Conservation (phyloP, 2,329 filamentous ascomycete species). For the Penicillium sp. region DNA sequence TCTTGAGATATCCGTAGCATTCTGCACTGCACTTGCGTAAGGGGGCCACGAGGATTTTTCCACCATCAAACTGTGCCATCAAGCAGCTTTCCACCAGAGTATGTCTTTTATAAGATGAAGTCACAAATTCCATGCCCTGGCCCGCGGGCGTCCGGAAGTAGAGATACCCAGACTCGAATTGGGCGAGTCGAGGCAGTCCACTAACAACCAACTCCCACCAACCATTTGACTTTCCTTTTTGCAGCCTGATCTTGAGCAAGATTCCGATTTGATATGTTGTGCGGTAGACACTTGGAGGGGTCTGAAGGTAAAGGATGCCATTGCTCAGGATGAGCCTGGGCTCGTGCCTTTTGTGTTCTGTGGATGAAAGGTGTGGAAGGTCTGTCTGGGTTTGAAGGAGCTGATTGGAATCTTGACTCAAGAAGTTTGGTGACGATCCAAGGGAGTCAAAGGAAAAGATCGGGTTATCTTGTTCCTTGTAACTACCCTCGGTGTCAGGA, state of each 20-base stretch:
- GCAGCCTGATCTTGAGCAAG: slow-evolving; percentile 14
- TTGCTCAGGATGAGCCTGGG: slow-evolving; percentile 17
- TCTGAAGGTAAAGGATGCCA: slow-evolving; percentile 21
- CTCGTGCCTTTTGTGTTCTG: not conserved
- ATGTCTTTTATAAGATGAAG: slow-evolving; percentile 26
- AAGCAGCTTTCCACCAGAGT: slow-evolving; percentile 31
- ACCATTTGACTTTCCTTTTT: slow-evolving; percentile 18
- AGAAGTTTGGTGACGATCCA: not conserved
- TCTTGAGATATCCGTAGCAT: slow-evolving; percentile 32
- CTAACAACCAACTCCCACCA: slow-evolving; percentile 32
- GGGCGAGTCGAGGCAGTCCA: slow-evolving; percentile 29
- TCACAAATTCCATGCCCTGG: slow-evolving; percentile 33
- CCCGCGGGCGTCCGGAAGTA: slow-evolving; percentile 29
- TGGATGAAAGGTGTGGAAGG: no score
- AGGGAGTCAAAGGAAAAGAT: not conserved
- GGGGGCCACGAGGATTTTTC: slow-evolving; percentile 26
- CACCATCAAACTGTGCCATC: slow-evolving; percentile 29
- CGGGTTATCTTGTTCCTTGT: not conserved
- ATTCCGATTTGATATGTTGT: slow-evolving; percentile 27
- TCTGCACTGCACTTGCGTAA: slow-evolving; percentile 28
- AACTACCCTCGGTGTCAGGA: slow-evolving; percentile 1
- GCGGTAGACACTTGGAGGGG: slow-evolving; percentile 9
- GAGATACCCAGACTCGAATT: slow-evolving; percentile 28
- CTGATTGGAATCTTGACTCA: not conserved
- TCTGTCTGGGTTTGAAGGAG: not conserved